Percentiles rank a stretch among this genome's conserved stretches.
Conservation (phyloP, 1,139 yeast species). For the Sugiyamaella xylanicola region DNA sequence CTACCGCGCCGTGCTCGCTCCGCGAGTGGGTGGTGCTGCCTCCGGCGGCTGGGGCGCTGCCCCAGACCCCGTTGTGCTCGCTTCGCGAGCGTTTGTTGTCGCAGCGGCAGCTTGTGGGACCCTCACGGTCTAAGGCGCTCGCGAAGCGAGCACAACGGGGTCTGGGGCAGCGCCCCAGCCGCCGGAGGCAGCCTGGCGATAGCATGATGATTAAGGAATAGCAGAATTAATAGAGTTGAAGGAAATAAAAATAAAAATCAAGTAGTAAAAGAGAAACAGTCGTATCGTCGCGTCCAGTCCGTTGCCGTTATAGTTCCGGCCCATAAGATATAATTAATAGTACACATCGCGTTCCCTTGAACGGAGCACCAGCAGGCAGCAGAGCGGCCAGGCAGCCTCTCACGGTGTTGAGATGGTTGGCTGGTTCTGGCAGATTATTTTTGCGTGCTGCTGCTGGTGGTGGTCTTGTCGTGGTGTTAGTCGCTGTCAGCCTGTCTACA, state of each 20-base stretch:
- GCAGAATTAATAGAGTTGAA: neutral
- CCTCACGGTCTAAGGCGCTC: neutral
- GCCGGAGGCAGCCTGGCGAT: neutral
- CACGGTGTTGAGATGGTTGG: neutral
- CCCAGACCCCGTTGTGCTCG: too few species aligned
- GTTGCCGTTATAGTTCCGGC: neutral
- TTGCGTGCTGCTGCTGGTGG: neutral
- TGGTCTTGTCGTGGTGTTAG: neutral
- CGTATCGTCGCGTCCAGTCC: neutral
- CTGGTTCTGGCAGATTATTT: too few species aligned
- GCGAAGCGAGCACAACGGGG: neutral
- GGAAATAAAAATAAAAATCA: neutral
- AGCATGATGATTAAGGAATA: neutral
- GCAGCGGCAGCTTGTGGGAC: neutral
- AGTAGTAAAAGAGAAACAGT: neutral
- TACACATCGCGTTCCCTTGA: neutral
- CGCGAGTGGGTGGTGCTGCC: too few species aligned
- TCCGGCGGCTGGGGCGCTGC: too few species aligned
- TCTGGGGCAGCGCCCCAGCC: neutral
- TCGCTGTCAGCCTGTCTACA: constrained; percentile 20
- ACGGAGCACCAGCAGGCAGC: neutral
- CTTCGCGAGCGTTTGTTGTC: too few species aligned
- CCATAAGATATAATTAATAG: neutral
- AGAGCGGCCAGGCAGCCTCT: neutral
- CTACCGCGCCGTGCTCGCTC: neutral